Evolutionary conservation across 371 early-diverging fungal species (phyloP).

Genomic region (Mortierella sp.): DNA sequence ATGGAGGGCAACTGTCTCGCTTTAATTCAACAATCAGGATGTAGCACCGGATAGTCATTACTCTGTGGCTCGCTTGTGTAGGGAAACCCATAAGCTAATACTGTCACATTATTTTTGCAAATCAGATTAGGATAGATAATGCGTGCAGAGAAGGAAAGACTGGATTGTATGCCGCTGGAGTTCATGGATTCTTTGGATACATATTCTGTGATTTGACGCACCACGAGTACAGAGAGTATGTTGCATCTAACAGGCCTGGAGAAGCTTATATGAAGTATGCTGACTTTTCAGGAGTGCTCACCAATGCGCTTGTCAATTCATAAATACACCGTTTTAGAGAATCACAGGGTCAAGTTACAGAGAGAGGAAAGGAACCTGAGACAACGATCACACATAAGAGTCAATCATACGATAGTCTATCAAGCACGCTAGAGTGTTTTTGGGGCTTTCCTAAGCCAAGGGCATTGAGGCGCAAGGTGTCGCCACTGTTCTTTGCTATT

Average conservation of each 20-base stretch:
- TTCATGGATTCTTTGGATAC: conserved; percentile 85
- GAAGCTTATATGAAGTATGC: not conserved
- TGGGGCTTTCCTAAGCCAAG: conserved; percentile 52
- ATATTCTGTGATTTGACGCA: conserved; percentile 83
- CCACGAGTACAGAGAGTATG: conserved; percentile 80
- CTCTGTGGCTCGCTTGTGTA: not conserved
- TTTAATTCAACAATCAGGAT: too few species aligned
- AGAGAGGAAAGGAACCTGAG: conserved; percentile 58
- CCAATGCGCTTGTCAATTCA: not conserved
- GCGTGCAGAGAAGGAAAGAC: conserved; percentile 66
- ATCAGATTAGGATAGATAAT: conserved; percentile 68
- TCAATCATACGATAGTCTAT: conserved; percentile 63
- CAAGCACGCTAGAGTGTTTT: conserved; percentile 40
- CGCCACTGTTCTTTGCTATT: conserved; percentile 65
- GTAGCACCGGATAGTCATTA: not conserved
- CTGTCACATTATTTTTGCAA: too few species aligned
- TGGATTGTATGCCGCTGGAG: conserved; percentile 77
- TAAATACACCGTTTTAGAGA: conserved; percentile 16
- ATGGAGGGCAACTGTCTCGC: not conserved
- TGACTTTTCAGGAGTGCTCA: not conserved
- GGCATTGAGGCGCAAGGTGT: conserved; percentile 59
- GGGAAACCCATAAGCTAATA: too few species aligned
- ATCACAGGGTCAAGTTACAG: conserved; percentile 20
- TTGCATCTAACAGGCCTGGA: not conserved
- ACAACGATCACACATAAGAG: conserved; percentile 56